Base-by-base conservation (phyloP, 306 rosid genomes). In the Spatholobus suberectus region DNA sequence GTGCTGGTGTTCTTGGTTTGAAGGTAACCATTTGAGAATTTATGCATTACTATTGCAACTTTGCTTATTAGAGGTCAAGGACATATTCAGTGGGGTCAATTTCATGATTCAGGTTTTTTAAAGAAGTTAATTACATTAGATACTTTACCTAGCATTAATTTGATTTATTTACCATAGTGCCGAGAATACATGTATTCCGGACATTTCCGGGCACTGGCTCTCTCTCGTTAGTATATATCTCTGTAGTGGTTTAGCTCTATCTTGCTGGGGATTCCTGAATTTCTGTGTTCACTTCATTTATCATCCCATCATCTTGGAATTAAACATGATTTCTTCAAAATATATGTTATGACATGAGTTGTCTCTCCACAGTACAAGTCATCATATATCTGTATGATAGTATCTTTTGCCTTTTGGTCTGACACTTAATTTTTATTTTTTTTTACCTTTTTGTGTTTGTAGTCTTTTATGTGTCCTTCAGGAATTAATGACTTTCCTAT, bases 391-490 rank as follows among this genome's bases (percentile, higher is more conserved):
- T 69, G 69, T 37, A 49, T 61, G 65, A 29, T 65, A 76, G 51
- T 29, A 52, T 52, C 70, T 72, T 24, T 26, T 66, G 37, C 14
- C 43, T 46, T 41, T 49, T 73, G 73, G 44, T 44, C 66, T 85
- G 84, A 88, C n/a, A n/a, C n/a, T n/a, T n/a, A n/a, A 76, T 41
- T 17, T 21, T 61, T n/a, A 5, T 68, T 23, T 61, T 34, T 5
- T 12, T 20, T 57, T 57, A 1, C 24, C 34, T 52, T 27, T 52
- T 80, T 74, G 40, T 83, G 44, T 83, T 85, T 85, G 90, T 76
- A 95, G 99, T 89, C 99, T 70, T 95, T 95, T 83, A 93, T 95
- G 99, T 93, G 97, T 81, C 99, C 99, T 81, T 95, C 99, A 1
- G 99, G 99, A 86, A 93, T 95, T 83, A 2, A 91, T 37, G 99